Percentiles rank a stretch among this genome's conserved stretches.
These are phyloP conservation scores for Aspergillus sp. DNA, from an alignment of 2,329 filamentous ascomycete species.

Conservation along the genomic window DNA sequence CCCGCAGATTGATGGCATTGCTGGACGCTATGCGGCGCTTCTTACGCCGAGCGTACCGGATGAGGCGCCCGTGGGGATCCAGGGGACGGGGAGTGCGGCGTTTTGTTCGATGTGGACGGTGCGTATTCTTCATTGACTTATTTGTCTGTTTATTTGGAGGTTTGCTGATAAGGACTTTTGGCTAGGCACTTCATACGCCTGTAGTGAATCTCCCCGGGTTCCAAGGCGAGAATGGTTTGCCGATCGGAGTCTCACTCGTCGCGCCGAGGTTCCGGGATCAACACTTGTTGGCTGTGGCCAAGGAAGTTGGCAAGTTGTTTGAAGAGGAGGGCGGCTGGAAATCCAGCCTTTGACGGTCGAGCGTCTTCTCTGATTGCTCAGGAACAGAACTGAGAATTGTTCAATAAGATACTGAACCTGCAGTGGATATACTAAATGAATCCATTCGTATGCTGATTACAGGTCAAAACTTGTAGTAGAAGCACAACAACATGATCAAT, in stretches of 20 bases:
- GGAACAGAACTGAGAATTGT: no score
- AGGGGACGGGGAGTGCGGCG: constrained; percentile 59
- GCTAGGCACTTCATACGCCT: constrained; percentile 59
- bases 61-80: constrained; percentile 61
- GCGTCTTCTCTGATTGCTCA: no score
- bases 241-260: constrained; percentile 62
- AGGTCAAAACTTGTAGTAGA: no score
- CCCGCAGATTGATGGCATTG: constrained; percentile 15
- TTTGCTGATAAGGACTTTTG: constrained; percentile 28
- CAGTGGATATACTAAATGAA: no score
- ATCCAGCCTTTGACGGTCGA: not conserved
- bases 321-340: constrained; percentile 10
- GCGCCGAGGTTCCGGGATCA: constrained; percentile 51
- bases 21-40: constrained; percentile 58
- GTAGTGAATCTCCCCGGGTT: constrained; percentile 70
- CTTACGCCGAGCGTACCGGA: constrained; percentile 63
- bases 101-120: constrained; percentile 46
- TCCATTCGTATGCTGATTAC: no score
- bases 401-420: no score
- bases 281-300: constrained; percentile 4
- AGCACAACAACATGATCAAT: no score
- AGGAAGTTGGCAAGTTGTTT: constrained; percentile 8
- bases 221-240: constrained; percentile 59
- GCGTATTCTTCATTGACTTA: constrained; percentile 31
- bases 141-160: not conserved